phyloP scores from a whole-genome alignment of 768 basidiomycete genomes.

The Lactarius hengduanensis region DNA sequence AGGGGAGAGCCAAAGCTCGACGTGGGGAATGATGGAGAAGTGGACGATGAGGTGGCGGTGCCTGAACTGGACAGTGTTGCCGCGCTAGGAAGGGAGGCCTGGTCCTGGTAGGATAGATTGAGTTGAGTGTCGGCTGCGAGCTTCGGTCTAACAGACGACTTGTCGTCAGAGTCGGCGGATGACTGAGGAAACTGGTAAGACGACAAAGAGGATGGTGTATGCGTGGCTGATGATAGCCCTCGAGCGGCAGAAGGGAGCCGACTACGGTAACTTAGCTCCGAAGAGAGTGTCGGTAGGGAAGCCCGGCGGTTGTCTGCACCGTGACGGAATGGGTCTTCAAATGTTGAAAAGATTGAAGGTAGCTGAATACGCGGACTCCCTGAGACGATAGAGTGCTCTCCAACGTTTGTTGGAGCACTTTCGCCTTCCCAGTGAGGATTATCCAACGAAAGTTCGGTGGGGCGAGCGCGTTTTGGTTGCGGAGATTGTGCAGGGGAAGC shows the following conservation, averaged over 20 bases:
- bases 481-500: conserved; percentile 45
- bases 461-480: conserved; percentile 50
- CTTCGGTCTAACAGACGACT: conserved; percentile 43
- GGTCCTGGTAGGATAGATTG: conserved; percentile 48
- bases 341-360: conserved; percentile 70
- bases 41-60: conserved; percentile 28
- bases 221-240: conserved; percentile 28
- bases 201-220: conserved; percentile 37
- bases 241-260: conserved; percentile 54
- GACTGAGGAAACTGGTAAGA: conserved; percentile 57
- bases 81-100: conserved; percentile 49
- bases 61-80: conserved; percentile 36
- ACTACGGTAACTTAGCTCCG: conserved; percentile 47
- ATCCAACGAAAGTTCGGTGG: conserved; percentile 32
- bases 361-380: conserved; percentile 60
- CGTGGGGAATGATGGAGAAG: conserved; percentile 28
- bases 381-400: conserved; percentile 39
- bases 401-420: conserved; percentile 29
- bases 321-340: conserved; percentile 54
- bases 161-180: conserved; percentile 42
- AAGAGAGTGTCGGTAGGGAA: conserved; percentile 60
- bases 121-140: conserved; percentile 50
- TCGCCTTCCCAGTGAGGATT: conserved; percentile 32
- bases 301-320: conserved; percentile 54
- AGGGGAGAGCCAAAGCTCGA: conserved; percentile 49